A percentile compares a stretch with the other conserved stretches of the same genome.
phyloP scores from a whole-genome alignment of 2,329 filamentous ascomycete genomes.

The Xylariaceae sp. region DNA sequence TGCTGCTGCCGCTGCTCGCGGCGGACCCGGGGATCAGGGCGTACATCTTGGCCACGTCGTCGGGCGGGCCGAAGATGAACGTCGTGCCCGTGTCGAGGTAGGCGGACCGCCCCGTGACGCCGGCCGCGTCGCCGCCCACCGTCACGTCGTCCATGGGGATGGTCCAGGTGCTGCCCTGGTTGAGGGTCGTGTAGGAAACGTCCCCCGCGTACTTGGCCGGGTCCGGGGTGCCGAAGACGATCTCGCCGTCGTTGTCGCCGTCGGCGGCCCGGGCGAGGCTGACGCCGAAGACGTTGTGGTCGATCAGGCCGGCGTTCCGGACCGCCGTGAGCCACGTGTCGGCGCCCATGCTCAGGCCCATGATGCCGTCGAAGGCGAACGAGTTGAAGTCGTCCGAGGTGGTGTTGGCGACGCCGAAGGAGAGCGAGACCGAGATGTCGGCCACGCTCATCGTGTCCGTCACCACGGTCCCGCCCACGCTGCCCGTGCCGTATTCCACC shows the following conservation, averaged over 20 bases:
- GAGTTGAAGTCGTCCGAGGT: conserved; percentile 67
- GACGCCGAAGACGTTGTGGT: conserved; percentile 61
- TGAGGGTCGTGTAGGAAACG: conserved; percentile 56
- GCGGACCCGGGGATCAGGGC: conserved; percentile 55
- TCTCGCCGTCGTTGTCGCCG: conserved; percentile 61
- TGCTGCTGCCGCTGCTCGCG: conserved; percentile 43
- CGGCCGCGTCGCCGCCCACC: conserved; percentile 50
- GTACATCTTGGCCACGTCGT: conserved; percentile 62
- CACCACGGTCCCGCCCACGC: conserved; percentile 58
- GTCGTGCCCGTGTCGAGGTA: conserved; percentile 83
- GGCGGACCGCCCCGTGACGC: conserved; percentile 49
- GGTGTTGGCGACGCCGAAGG: conserved; percentile 64
- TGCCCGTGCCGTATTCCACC: conserved; percentile 71
- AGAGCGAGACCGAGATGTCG: conserved; percentile 53
- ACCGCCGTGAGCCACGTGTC: conserved; percentile 63
- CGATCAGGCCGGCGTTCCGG: conserved; percentile 45
- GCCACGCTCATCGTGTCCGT: conserved; percentile 62
- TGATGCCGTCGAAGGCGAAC: conserved; percentile 82
- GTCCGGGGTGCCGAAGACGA: conserved; percentile 70
- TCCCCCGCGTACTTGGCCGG: conserved; percentile 57
- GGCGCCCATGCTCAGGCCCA: conserved; percentile 64
- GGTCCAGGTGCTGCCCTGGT: conserved; percentile 54
- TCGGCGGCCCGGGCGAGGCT: conserved; percentile 62
- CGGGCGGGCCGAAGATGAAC: conserved; percentile 64
- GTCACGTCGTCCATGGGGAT: conserved; percentile 60